phyloP scores from a whole-genome alignment of 768 basidiomycete species.

The Pleurotus djamor region DNA sequence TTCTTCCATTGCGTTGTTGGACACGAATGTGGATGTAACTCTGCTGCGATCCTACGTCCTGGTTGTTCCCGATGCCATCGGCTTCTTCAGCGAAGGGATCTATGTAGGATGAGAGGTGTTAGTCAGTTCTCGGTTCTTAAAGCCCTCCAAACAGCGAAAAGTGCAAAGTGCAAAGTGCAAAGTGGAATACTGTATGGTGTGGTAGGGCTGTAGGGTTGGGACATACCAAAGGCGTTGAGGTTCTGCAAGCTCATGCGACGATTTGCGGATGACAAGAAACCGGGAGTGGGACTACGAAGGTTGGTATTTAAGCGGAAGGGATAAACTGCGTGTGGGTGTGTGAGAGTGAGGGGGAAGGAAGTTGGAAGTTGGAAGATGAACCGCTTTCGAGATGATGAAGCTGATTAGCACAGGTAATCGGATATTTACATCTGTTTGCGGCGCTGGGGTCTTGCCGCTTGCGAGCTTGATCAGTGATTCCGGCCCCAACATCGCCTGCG shows the following conservation, averaged over 20 bases:
- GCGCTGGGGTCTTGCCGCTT: background rate
- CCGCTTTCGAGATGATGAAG: slow-evolving; percentile 22
- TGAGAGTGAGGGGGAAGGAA: slow-evolving; percentile 23
- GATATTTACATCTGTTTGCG: slow-evolving; percentile 4
- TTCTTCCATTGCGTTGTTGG: slow-evolving; percentile 98
- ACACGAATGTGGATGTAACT: slow-evolving; percentile 96
- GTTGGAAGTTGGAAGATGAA: slow-evolving; percentile 30
- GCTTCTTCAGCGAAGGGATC: slow-evolving; percentile 98
- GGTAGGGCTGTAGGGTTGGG: too few relatives aligned
- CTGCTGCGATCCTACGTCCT: slow-evolving; percentile 78
- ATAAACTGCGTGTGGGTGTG: too few relatives aligned
- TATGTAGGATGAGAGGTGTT: slow-evolving; percentile 22
- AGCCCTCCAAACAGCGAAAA: background rate
- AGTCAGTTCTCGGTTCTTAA: too few relatives aligned
- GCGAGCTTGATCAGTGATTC: too few relatives aligned
- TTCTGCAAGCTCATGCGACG: slow-evolving; percentile 96
- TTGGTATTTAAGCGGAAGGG: too few relatives aligned
- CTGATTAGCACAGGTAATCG: slow-evolving; percentile 16
- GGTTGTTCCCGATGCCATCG: slow-evolving; percentile 70
- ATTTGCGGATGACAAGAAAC: slow-evolving; percentile 26
- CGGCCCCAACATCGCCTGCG: too few relatives aligned
- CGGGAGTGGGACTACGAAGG: too few relatives aligned
- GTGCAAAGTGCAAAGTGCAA: slow-evolving; percentile 17
- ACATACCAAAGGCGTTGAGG: slow-evolving; percentile 76
- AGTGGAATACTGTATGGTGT: too few relatives aligned